Base-by-base conservation (phyloP, 352 stramenopile genomes). In the Pythium chondricola region DNA sequence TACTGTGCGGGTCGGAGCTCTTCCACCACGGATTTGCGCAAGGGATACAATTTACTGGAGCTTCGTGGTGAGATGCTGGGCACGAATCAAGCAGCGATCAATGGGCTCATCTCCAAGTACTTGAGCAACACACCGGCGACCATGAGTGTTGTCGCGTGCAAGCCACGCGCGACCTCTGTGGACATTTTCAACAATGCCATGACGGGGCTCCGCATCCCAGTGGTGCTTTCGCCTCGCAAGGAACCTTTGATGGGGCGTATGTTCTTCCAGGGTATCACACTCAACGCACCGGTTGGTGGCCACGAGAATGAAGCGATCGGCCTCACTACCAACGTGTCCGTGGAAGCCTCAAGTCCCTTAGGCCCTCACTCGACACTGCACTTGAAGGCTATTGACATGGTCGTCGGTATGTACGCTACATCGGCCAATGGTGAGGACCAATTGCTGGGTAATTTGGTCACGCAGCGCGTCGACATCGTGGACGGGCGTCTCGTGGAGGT, bases 51-150 rank as follows among this genome's bases (percentile, higher is more conserved):
- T 47, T 37, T 91, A 24, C 56, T 91, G 46, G 67, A 84, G 26
- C 54, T 91, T 16, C 43, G 73, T 17, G 80, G 80, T 8, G 59
- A 83, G 36, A 91, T 91, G 74, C 48, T 88, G 20, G 62, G 63
- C 3, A 71, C 46, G 1, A 79, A 88, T 42, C 58, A 63, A n/a
- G 58, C 64, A n/a, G 71, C 76, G 1, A 85, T 91, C 56, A 88
- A 73, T 39, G 63, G 49, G 22, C 56, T 91, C n/a, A 88, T 91
- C 45, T 77, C 76, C 21, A 84, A 88, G 36, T 91, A 86, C 40
- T 49, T 91, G 2, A 85, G 80, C 53, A 72, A 81, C 29, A 53
- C 59, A 7, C 66, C 72, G 4, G 70, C 80, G 2, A 51, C 64
- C 1, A 61, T 91, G 32, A 79, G 63, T 0, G 80, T 88, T 4